Evolutionary conservation across 2,329 filamentous ascomycete species (phyloP), one percentile per base, ranked within the genome.

Genomic region (Didymellaceae sp.): DNA sequence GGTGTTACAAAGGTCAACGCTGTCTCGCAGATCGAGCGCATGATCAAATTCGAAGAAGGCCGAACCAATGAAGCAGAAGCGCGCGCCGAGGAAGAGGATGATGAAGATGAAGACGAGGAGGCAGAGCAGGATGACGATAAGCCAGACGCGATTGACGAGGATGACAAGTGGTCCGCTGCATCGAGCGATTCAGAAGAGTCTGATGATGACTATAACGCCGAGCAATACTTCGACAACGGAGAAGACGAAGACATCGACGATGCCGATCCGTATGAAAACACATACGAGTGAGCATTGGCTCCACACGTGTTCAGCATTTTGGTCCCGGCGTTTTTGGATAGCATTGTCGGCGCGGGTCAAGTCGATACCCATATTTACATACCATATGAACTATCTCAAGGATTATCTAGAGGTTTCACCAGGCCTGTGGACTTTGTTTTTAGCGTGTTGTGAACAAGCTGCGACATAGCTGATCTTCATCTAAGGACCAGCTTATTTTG

Each of bases 151-250:
- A 75, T 80, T 6, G 83, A 85, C 44, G 80, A 83, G 49, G 81
- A 84, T 45, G 86, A 83, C 55, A 80, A 83, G 16, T 72, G 56
- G 55, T 68, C 63, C 5, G 66, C 61, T 34, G 81, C 82, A 18
- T 82, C 85, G 34, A 83, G 84, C 10, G 81, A 84, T 46, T 83
- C 82, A 4, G 84, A 86, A 63, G 86, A 87, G 61, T 82, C 86
- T 58, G 84, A 81, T 1, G 84, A 87, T 61, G 79, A 86, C 55
- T 86, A 87, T 74, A 82, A 78, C 45, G 84, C 84, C 6, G 84
- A 82, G 41, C 82, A 80, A 45, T 84, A 75, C 38, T 81, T 80
- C 49, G 81, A 77, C 34, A 82, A 72, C 26, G 73, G 75, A 30
- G 80, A 78, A 24, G 82, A 78, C 31, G 82, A 79, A 45, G 80